Percentiles rank a stretch among this genome's conserved stretches.
phyloP scores from a whole-genome alignment of 345 rosid genomes.

The Acer yangbiense region DNA sequence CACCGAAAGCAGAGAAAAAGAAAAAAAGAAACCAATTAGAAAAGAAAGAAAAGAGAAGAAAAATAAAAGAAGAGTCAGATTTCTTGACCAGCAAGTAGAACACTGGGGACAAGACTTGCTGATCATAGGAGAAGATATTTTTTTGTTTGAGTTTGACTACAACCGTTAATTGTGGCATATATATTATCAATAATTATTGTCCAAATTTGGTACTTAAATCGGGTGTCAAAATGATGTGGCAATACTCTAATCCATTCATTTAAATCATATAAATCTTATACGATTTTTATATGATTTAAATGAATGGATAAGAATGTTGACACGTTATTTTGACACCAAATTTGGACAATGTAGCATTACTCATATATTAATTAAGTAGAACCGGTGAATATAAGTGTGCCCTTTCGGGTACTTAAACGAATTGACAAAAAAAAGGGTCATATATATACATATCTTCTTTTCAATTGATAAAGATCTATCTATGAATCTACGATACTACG shows the following conservation, averaged over 20 bases:
- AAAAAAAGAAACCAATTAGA: background rate
- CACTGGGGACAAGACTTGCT: slow-evolving; percentile 5
- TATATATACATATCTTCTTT: slow-evolving; percentile 1
- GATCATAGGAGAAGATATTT: background rate
- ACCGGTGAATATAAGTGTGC: background rate
- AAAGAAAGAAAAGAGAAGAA: background rate
- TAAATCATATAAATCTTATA: too few relatives aligned
- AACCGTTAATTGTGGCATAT: background rate
- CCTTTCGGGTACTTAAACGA: background rate
- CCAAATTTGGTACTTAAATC: too few relatives aligned
- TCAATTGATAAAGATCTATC: slow-evolving; percentile 19
- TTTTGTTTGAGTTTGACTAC: background rate
- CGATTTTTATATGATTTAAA: too few relatives aligned
- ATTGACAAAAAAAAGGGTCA: background rate
- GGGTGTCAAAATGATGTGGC: too few relatives aligned
- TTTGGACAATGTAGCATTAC: too few relatives aligned
- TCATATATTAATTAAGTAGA: background rate
- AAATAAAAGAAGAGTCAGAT: background rate
- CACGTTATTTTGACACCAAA: too few relatives aligned
- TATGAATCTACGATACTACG: background rate
- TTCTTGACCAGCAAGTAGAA: background rate
- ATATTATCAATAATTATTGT: background rate
- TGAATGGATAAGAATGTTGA: too few relatives aligned
- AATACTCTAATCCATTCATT: too few relatives aligned
- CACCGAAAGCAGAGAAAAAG: background rate